Base-by-base conservation (phyloP, 108 stramenopile genomes). In the Aurantiochytrium sp. region DNA sequence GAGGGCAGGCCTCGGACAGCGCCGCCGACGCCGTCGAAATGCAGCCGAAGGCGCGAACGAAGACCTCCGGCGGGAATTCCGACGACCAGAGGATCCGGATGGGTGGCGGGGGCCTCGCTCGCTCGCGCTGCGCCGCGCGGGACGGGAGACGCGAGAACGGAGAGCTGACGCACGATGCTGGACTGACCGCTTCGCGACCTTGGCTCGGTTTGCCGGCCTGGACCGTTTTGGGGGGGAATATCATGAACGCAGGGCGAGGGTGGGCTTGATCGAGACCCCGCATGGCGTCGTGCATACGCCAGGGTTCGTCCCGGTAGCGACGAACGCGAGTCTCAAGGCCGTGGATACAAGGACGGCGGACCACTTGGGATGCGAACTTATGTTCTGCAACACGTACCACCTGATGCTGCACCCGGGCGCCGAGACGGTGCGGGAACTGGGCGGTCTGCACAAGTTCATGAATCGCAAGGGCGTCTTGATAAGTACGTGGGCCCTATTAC, bases 361-460 rank as follows among this genome's bases (percentile, higher is more conserved):
- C 89, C 68, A 89, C 4, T 86, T 93, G 22, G 94, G 93, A 2
- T 95, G 95, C 68, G 95, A 97, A 85, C 87, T 98, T 21, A 92
- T 96, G 8, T 98, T 98, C 90, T 92, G 95, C 87, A 98, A 98
- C 91, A 96, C 97, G 4, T 98, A 98, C 87, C 97, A 98, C 90
- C 69, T 98, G 10, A 68, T 97, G 39, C 87, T 98, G 6, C 97
- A 98, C 86, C 97, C 97, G 4, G 97, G 97, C 12, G 55, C 95
- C 1, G 95, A 96, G 4, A 89, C 95, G 5, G 95, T 98, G 27
- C 65, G 85, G 41, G 92, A 93, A 3, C 95, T 96, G 24, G 97
- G 97, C n/a, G 97, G 97, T 4, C 93, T 98, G 45, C 97, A 98
- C 87, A 91, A 94, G 39, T 98, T 94, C 68, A 96, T 95, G 52